A percentile compares a stretch with the other conserved stretches of the same genome.
phyloP scores from a whole-genome alignment of 257 asterid species.

The Avicennia marina region DNA sequence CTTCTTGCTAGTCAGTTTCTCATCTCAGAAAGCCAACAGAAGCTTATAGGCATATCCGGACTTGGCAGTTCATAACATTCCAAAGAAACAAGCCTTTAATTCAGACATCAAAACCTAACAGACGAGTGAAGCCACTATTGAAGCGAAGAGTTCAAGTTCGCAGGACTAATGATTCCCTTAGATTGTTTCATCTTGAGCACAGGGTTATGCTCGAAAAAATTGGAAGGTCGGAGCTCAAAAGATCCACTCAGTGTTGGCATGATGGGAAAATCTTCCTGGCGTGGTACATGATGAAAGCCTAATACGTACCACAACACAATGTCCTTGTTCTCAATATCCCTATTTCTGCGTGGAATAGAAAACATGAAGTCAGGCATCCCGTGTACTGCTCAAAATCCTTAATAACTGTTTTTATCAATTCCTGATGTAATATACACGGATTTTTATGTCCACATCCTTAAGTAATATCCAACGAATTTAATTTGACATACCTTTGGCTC shows the following conservation, averaged over 20 bases:
- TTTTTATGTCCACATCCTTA: no score
- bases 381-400: background rate
- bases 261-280: slow-evolving; percentile 59
- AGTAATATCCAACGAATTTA: no score
- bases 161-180: background rate
- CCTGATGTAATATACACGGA: no score
- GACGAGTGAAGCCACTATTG: no score
- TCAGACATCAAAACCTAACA: no score
- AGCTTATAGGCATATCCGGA: no score
- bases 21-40: no score
- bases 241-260: slow-evolving; percentile 43
- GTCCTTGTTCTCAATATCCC: slow-evolving; percentile 43
- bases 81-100: no score
- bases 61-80: no score
- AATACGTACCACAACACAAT: slow-evolving; percentile 65
- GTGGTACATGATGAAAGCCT: slow-evolving; percentile 58
- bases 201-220: slow-evolving; percentile 68
- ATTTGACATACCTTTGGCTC: slow-evolving; percentile 33
- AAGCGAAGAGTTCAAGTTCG: no score
- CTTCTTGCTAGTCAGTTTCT: no score
- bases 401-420: no score
- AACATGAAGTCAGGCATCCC: background rate
- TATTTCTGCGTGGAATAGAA: slow-evolving; percentile 33
- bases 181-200: slow-evolving; percentile 23
- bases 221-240: slow-evolving; percentile 52